Evolutionary conservation across 352 stramenopile genomes (phyloP).

Genomic region (Globisporangium takayamanum): DNA sequence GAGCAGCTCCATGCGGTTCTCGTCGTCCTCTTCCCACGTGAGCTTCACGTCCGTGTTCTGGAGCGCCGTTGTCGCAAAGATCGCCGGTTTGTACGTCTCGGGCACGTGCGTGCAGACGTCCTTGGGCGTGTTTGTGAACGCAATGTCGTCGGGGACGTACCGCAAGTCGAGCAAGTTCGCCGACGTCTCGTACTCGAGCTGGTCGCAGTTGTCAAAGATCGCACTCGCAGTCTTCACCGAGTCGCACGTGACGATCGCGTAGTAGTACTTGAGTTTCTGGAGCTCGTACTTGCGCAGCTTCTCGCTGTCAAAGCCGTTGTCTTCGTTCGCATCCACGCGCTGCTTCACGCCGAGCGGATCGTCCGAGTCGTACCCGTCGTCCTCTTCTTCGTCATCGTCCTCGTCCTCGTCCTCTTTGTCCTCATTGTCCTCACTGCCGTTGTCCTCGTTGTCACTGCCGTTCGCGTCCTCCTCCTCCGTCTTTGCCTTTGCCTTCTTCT

Average conservation of each 20-base stretch:
- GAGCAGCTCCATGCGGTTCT: conserved; percentile 83
- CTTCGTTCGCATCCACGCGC: conserved; percentile 42
- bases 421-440: conserved; percentile 14
- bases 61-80: conserved; percentile 92
- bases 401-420: conserved; percentile 15
- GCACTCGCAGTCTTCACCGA: conserved; percentile 85
- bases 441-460: conserved; percentile 12
- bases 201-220: conserved; percentile 95
- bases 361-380: conserved; percentile 59
- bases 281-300: conserved; percentile 96
- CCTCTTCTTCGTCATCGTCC: conserved; percentile 25
- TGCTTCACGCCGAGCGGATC: conserved; percentile 67
- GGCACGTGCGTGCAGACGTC: conserved; percentile 78
- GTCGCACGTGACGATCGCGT: conserved; percentile 94
- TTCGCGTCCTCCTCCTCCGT: conserved; percentile 18
- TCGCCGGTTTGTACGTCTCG: conserved; percentile 91
- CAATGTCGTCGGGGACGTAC: conserved; percentile 90
- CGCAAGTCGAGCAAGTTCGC: conserved; percentile 93
- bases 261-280: conserved; percentile 98
- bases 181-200: conserved; percentile 97
- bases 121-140: conserved; percentile 86
- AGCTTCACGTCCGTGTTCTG: conserved; percentile 91
- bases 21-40: conserved; percentile 95
- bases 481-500: conserved; percentile 17
- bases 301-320: conserved; percentile 90